Percentiles rank a stretch among this genome's conserved stretches.
Evolutionary conservation across 2,329 filamentous ascomycete species (phyloP).

Genomic region (Sphaerulina musiva): DNA sequence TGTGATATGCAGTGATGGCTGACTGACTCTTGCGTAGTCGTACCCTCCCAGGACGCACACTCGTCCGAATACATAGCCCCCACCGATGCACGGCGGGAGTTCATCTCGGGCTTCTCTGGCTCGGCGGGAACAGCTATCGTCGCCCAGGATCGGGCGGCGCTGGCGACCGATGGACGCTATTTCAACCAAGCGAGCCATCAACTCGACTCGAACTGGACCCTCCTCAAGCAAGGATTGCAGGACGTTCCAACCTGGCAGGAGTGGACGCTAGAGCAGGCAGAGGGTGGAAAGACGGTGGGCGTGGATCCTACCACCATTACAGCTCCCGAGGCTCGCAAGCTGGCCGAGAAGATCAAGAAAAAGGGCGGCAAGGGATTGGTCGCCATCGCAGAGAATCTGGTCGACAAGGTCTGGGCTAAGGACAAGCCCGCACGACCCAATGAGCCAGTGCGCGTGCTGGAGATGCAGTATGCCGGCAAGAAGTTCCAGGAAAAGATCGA

Average conservation of each 20-base stretch:
- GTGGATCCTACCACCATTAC: slow-evolving; percentile 87
- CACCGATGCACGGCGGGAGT: slow-evolving; percentile 87
- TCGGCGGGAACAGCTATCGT: slow-evolving; percentile 91
- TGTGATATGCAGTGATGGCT: slow-evolving; percentile 30
- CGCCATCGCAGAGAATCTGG: slow-evolving; percentile 70
- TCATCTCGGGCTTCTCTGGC: slow-evolving; percentile 88
- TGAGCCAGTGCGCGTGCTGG: slow-evolving; percentile 67
- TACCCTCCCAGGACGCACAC: slow-evolving; percentile 95
- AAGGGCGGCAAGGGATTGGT: slow-evolving; percentile 71
- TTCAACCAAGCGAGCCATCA: slow-evolving; percentile 94
- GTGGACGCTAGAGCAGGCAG: slow-evolving; percentile 79
- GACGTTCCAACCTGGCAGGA: slow-evolving; percentile 97
- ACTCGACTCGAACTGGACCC: slow-evolving; percentile 81
- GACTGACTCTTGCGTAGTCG: slow-evolving; percentile 53
- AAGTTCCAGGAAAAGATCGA: slow-evolving; percentile 73
- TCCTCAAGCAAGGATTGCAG: slow-evolving; percentile 87
- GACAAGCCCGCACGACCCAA: slow-evolving; percentile 67
- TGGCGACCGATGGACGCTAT: slow-evolving; percentile 93
- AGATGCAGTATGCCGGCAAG: slow-evolving; percentile 71
- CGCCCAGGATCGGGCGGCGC: slow-evolving; percentile 74
- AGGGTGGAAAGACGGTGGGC: slow-evolving; percentile 78
- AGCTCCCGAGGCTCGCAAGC: slow-evolving; percentile 62
- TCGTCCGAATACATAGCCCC: slow-evolving; percentile 96
- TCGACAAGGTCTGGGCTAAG: slow-evolving; percentile 83
- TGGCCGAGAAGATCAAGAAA: slow-evolving; percentile 80